Percentiles rank a stretch among this genome's conserved stretches.
Conservation (phyloP, 2,329 filamentous ascomycete genomes). For the Stylonectria norvegica region DNA sequence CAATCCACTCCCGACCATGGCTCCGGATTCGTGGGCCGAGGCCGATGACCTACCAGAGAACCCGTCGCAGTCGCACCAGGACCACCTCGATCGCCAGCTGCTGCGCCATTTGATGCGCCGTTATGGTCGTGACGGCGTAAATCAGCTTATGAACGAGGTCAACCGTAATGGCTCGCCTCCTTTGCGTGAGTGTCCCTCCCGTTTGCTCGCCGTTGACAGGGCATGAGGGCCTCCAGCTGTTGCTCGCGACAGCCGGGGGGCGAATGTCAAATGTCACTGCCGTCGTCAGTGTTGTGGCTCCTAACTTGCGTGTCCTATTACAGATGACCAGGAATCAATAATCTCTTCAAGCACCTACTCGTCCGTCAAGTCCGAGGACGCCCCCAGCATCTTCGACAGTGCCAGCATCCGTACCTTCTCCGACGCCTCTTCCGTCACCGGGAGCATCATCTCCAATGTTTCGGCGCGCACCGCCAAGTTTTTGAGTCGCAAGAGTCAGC, state of each 20-base stretch:
- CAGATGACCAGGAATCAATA: slow-evolving; percentile 33
- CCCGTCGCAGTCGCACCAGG: slow-evolving; percentile 4
- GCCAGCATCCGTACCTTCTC: slow-evolving; percentile 37
- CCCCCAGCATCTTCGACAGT: slow-evolving; percentile 36
- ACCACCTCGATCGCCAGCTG: slow-evolving; percentile 33
- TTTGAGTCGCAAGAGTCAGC: slow-evolving; percentile 28
- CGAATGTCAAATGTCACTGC: background rate
- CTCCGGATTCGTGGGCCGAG: slow-evolving; percentile 32
- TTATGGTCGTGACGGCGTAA: slow-evolving; percentile 33
- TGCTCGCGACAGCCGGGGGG: no score
- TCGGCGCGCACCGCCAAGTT: slow-evolving; percentile 36
- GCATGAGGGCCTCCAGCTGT: no score
- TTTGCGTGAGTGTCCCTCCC: background rate
- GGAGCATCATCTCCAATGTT: slow-evolving; percentile 41
- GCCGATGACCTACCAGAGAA: slow-evolving; percentile 30
- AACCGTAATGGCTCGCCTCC: slow-evolving; percentile 23
- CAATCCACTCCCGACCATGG: slow-evolving; percentile 21
- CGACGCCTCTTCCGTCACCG: slow-evolving; percentile 38
- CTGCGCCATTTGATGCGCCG: slow-evolving; percentile 34
- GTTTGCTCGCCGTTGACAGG: no score
- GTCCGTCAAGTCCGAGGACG: slow-evolving; percentile 35
- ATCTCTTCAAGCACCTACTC: slow-evolving; percentile 34
- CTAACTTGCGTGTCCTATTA: slow-evolving; percentile 6
- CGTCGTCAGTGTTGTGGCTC: slow-evolving; percentile 1
- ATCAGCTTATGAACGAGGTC: slow-evolving; percentile 33